Evolutionary conservation across 768 basidiomycete species (phyloP).

Genomic region (Leccinum disarticulatum): DNA sequence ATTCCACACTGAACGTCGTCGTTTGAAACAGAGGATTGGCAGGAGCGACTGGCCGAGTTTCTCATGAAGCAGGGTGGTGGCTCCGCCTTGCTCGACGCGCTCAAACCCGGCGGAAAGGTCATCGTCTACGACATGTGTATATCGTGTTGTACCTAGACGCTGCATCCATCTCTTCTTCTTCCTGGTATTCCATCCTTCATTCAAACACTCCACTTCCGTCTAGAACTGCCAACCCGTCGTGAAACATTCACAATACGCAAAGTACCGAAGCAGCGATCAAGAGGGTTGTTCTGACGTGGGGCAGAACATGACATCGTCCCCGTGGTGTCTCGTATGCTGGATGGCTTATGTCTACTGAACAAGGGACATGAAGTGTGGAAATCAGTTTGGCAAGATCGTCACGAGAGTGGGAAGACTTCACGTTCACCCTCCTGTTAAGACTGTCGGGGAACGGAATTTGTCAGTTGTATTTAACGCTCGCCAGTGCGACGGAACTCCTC

Average conservation of each 20-base stretch:
- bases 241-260: slow-evolving; percentile 70
- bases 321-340: slow-evolving; percentile 64
- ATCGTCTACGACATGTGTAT: slow-evolving; percentile 66
- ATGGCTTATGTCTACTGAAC: slow-evolving; percentile 61
- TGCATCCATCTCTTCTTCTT: not conserved
- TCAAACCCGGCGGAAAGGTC: slow-evolving; percentile 54
- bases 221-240: slow-evolving; percentile 37
- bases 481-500: not conserved
- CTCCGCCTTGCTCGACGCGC: too few species aligned
- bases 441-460: not conserved
- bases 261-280: slow-evolving; percentile 51
- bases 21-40: too few species aligned
- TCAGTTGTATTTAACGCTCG: not conserved
- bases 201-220: slow-evolving; percentile 4
- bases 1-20: too few species aligned
- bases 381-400: slow-evolving; percentile 76
- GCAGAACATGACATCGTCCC: slow-evolving; percentile 66
- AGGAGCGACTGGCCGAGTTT: too few species aligned
- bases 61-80: too few species aligned
- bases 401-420: slow-evolving; percentile 19
- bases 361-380: slow-evolving; percentile 65
- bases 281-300: slow-evolving; percentile 14
- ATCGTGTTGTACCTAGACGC: not conserved
- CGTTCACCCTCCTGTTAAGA: not conserved
- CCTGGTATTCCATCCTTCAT: slow-evolving; percentile 2